Evolutionary conservation across 1,284 basidiomycete species (phyloP).

Genomic region (Microbotryum intermedium): DNA sequence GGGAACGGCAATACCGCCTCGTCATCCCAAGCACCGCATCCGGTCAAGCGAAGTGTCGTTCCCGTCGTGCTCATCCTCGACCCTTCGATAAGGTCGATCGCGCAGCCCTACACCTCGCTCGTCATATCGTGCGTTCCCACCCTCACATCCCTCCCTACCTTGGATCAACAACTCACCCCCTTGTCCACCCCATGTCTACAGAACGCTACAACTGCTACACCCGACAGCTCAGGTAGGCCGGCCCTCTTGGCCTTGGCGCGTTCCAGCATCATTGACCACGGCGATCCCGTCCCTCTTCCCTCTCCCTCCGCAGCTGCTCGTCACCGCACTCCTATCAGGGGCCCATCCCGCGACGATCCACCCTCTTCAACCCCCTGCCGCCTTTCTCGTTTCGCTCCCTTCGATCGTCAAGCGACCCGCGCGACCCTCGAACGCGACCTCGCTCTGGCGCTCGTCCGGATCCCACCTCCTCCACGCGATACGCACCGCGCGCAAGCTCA

Average conservation of each 20-base stretch:
- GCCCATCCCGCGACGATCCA: slow-evolving; percentile 18
- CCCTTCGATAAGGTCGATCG: not conserved
- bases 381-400: slow-evolving; percentile 23
- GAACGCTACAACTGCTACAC: slow-evolving; percentile 15
- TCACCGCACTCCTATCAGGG: slow-evolving; percentile 17
- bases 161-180: too few species aligned
- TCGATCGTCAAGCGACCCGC: slow-evolving; percentile 16
- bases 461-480: slow-evolving; percentile 24
- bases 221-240: slow-evolving; percentile 10
- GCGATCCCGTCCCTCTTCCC: too few species aligned
- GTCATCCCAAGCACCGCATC: not conserved
- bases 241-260: not conserved
- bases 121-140: slow-evolving; percentile 19
- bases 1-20: not conserved
- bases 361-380: slow-evolving; percentile 23
- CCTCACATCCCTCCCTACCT: not conserved
- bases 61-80: slow-evolving; percentile 25
- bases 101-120: slow-evolving; percentile 7
- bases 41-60: slow-evolving; percentile 10
- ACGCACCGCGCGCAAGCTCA: slow-evolving; percentile 13
- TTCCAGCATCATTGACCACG: not conserved
- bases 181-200: not conserved
- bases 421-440: slow-evolving; percentile 10
- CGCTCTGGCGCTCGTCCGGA: slow-evolving; percentile 21
- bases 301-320: slow-evolving; percentile 12